phyloP scores from a whole-genome alignment of 2,329 filamentous ascomycete genomes.

The Xylariaceae sp. region DNA sequence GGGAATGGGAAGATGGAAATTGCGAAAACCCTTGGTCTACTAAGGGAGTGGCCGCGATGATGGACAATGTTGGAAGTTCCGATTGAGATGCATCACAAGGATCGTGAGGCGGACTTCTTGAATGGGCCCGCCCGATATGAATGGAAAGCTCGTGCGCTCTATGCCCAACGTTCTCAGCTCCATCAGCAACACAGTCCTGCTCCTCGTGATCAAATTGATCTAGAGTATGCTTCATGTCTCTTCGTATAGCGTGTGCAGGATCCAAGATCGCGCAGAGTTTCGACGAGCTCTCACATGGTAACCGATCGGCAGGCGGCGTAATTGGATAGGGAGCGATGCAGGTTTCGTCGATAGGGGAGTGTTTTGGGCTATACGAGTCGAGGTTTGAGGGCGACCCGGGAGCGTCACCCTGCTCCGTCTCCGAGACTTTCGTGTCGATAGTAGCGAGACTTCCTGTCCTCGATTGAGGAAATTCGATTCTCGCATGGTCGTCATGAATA shows the following conservation, averaged over 20 bases:
- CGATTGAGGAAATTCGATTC: slow-evolving; percentile 19
- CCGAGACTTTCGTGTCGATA: slow-evolving; percentile 26
- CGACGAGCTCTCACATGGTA: slow-evolving; percentile 36
- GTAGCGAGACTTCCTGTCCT: slow-evolving; percentile 22
- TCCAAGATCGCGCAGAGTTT: slow-evolving; percentile 49
- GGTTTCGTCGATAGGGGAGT: slow-evolving; percentile 55
- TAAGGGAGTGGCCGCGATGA: slow-evolving; percentile 41
- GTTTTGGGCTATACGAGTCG: slow-evolving; percentile 47
- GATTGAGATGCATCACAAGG: slow-evolving; percentile 51
- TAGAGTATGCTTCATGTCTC: slow-evolving; percentile 53
- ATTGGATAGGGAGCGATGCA: slow-evolving; percentile 57
- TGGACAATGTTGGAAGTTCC: slow-evolving; percentile 40
- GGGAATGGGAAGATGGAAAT: slow-evolving; percentile 50
- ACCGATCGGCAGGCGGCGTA: slow-evolving; percentile 54
- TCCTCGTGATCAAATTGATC: slow-evolving; percentile 53
- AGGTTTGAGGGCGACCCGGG: slow-evolving; percentile 45
- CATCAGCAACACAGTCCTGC: slow-evolving; percentile 44
- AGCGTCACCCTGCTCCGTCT: slow-evolving; percentile 32
- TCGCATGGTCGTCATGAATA: slow-evolving; percentile 26
- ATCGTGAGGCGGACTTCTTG: slow-evolving; percentile 48
- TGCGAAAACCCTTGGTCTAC: slow-evolving; percentile 43
- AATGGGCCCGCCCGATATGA: slow-evolving; percentile 49
- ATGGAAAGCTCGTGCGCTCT: slow-evolving; percentile 46
- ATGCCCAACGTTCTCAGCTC: slow-evolving; percentile 42
- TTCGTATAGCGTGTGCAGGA: slow-evolving; percentile 55